A percentile compares a stretch with the other conserved stretches of the same genome.
Evolutionary conservation across 2,329 filamentous ascomycete genomes (phyloP).

Genomic region (Colletotrichum chlorophyti): DNA sequence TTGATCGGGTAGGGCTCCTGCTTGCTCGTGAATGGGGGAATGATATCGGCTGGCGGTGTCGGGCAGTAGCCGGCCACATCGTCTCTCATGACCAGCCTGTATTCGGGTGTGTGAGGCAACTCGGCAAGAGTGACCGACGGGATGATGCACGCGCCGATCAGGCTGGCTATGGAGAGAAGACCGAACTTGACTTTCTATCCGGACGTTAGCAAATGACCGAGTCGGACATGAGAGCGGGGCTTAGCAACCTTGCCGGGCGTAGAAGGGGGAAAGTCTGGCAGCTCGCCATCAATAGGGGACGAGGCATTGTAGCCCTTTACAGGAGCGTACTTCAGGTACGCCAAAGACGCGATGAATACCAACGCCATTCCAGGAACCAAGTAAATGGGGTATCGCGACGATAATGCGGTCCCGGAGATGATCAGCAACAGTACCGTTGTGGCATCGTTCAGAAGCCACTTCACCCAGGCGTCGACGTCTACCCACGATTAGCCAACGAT

Average conservation of each 20-base stretch:
- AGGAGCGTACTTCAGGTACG: conserved; percentile 35
- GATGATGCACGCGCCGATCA: conserved; percentile 27
- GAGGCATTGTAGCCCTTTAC: conserved; percentile 20
- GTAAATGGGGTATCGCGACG: conserved; percentile 31
- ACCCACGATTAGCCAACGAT: background rate
- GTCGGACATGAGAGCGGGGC: fast-evolving
- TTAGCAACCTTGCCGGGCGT: background rate
- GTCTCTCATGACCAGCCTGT: conserved; percentile 22
- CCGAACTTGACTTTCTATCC: conserved; percentile 14
- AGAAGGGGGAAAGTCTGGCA: background rate
- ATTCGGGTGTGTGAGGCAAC: conserved; percentile 22
- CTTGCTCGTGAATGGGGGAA: conserved; percentile 15
- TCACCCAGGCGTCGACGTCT: conserved; percentile 39
- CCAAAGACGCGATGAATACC: conserved; percentile 37
- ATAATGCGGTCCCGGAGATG: conserved; percentile 34
- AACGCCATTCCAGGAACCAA: conserved; percentile 36
- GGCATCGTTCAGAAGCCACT: conserved; percentile 38
- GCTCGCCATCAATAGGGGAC: background rate
- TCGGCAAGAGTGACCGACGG: conserved; percentile 25
- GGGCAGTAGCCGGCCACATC: conserved; percentile 10
- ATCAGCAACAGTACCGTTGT: conserved; percentile 38
- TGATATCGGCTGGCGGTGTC: conserved; percentile 7
- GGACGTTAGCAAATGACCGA: background rate
- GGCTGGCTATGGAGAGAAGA: conserved; percentile 10
- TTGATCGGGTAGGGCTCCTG: conserved; percentile 9